These are phyloP conservation scores for Phytophthora brassicae DNA, from an alignment of 352 stramenopile genomes.

Conservation along the genomic window DNA sequence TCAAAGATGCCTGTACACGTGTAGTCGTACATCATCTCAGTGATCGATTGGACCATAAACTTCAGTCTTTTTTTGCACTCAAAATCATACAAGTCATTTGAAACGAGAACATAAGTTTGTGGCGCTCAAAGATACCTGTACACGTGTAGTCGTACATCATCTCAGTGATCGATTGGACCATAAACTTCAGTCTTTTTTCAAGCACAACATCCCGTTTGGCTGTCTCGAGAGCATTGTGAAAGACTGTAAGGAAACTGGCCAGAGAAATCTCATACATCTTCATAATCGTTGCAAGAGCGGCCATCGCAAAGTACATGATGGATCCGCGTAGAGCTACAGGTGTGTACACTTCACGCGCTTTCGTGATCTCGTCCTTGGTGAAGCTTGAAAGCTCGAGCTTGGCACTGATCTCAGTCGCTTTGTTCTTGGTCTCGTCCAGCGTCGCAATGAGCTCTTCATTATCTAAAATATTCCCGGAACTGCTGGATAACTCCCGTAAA, in stretches of 20 bases:
- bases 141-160: slow-evolving; percentile 97
- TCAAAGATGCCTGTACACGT: slow-evolving; percentile 97
- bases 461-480: slow-evolving; percentile 93
- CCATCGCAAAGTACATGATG: slow-evolving; percentile 95
- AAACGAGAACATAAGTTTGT: slow-evolving; percentile 97
- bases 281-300: slow-evolving; percentile 91
- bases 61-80: slow-evolving; percentile 86
- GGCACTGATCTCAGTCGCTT: slow-evolving; percentile 92
- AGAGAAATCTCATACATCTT: slow-evolving; percentile 97
- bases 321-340: slow-evolving; percentile 91
- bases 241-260: slow-evolving; percentile 91
- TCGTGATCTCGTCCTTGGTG: slow-evolving; percentile 94
- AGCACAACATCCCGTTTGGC: slow-evolving; percentile 92
- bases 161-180: slow-evolving; percentile 90
- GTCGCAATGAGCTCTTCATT: slow-evolving; percentile 95
- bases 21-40: slow-evolving; percentile 95
- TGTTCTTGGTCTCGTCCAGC: slow-evolving; percentile 95
- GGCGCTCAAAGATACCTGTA: slow-evolving; percentile 96
- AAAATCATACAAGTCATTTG: slow-evolving; percentile 97
- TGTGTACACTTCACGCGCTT: slow-evolving; percentile 88
- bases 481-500: slow-evolving; percentile 88
- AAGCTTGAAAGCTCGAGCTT: slow-evolving; percentile 93
- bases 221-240: slow-evolving; percentile 88
- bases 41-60: slow-evolving; percentile 91
- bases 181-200: slow-evolving; percentile 84